phyloP scores from a whole-genome alignment of 768 basidiomycete species.

The Ramaria rubella region DNA sequence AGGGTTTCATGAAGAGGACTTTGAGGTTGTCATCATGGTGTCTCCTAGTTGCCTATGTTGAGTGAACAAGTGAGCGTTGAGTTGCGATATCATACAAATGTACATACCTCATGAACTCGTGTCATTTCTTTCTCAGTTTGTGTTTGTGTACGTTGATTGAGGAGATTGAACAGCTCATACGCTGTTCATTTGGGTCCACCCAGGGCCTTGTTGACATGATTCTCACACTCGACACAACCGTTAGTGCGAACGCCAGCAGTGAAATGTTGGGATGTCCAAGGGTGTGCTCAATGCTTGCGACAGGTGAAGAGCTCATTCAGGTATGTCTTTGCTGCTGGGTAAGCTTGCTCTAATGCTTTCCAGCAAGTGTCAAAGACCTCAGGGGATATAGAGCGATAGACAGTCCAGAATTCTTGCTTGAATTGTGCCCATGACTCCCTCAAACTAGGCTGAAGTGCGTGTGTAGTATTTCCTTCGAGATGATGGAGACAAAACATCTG shows the following conservation, averaged over 20 bases:
- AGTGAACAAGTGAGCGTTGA: not conserved
- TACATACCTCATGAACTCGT: conserved; percentile 5
- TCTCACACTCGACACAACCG: too few relatives aligned
- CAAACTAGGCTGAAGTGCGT: conserved; percentile 12
- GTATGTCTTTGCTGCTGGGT: conserved; percentile 20
- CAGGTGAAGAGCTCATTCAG: conserved; percentile 24
- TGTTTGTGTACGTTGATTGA: conserved; percentile 17
- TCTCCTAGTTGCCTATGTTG: conserved; percentile 22
- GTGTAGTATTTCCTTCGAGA: conserved; percentile 23
- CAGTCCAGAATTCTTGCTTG: conserved; percentile 24
- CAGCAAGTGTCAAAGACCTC: conserved; percentile 12
- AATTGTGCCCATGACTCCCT: conserved; percentile 13
- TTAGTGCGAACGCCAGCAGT: too few relatives aligned
- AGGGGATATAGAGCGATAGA: conserved; percentile 27
- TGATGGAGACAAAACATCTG: conserved; percentile 30
- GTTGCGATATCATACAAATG: not conserved
- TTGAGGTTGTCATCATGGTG: conserved; percentile 24
- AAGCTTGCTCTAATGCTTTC: not conserved
- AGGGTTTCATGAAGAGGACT: conserved; percentile 22
- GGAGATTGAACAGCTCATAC: too few relatives aligned
- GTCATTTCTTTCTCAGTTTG: conserved; percentile 20
- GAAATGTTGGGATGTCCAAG: conserved; percentile 24
- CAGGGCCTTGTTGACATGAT: too few relatives aligned
- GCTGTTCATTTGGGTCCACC: too few relatives aligned
- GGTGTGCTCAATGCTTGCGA: too few relatives aligned